Evolutionary conservation across 495 filamentous ascomycete species (phyloP).

Genomic region (Trichoderma virens): DNA sequence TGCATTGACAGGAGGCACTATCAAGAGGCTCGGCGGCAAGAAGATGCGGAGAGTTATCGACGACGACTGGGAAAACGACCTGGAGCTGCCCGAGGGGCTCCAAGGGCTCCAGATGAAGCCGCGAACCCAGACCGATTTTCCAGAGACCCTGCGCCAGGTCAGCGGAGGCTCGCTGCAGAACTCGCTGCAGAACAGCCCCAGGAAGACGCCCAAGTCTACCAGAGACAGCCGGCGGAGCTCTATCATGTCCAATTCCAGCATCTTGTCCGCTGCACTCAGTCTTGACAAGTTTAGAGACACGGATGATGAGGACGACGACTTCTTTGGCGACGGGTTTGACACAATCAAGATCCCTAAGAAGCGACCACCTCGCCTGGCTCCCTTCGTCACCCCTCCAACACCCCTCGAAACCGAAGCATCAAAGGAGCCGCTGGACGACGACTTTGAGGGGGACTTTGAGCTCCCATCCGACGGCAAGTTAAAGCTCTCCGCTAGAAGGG

Average conservation of each 20-base stretch:
- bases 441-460: constrained; percentile 73
- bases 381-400: constrained; percentile 49
- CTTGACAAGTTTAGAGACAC: constrained; percentile 56
- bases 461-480: constrained; percentile 55
- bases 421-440: constrained; percentile 40
- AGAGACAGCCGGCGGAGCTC: constrained; percentile 12
- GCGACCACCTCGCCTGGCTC: constrained; percentile 44
- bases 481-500: constrained; percentile 51
- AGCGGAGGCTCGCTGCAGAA: constrained; percentile 28
- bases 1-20: constrained; percentile 88
- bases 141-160: constrained; percentile 59
- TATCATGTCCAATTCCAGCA: constrained; percentile 20
- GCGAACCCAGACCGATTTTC: constrained; percentile 52
- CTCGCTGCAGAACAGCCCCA: constrained; percentile 33
- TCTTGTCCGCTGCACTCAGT: constrained; percentile 30
- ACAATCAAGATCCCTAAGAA: constrained; percentile 64
- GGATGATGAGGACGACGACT: constrained; percentile 49
- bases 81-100: constrained; percentile 65
- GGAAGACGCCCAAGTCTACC: constrained; percentile 25
- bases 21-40: constrained; percentile 80
- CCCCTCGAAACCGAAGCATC: constrained; percentile 37
- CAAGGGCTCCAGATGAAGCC: constrained; percentile 56
- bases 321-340: constrained; percentile 51
- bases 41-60: constrained; percentile 67
- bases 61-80: constrained; percentile 89